These are phyloP conservation scores for Physaria fendleri DNA, from an alignment of 345 rosid species.

Conservation along the genomic window DNA sequence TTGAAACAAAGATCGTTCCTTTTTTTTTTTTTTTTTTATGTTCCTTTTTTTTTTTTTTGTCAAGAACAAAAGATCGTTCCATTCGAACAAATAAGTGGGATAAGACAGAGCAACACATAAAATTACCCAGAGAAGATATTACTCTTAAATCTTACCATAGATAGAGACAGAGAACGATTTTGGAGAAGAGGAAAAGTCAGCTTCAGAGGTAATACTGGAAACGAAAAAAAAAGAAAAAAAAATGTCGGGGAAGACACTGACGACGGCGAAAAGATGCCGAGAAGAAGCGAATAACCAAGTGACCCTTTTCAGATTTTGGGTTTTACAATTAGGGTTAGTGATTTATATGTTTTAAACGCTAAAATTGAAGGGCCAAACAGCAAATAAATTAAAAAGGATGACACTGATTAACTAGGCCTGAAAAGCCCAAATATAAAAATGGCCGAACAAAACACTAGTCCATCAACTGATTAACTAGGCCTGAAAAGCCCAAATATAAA, in stretches of 20 bases:
- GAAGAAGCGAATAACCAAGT: not conserved
- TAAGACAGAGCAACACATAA: not conserved
- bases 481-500: too few species aligned
- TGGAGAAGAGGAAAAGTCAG: not conserved
- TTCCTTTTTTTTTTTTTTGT: too few species aligned
- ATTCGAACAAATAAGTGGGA: not conserved
- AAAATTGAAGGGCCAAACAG: too few species aligned
- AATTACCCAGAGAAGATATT: not conserved
- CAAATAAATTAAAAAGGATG: too few species aligned
- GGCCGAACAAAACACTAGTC: too few species aligned
- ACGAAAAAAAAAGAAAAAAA: not conserved
- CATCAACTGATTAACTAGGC: too few species aligned
- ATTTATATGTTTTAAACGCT: too few species aligned
- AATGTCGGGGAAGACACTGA: not conserved
- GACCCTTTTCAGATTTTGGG: not conserved
- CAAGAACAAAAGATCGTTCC: too few species aligned
- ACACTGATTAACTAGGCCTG: too few species aligned
- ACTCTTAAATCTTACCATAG: not conserved
- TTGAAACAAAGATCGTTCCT: not conserved
- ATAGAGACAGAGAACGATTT: not conserved
- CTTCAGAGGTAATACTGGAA: not conserved
- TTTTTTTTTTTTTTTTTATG: too few species aligned
- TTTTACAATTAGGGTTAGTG: constrained; percentile 21
- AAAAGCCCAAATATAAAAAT: too few species aligned
- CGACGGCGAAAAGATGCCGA: constrained; percentile 19